Conservation (phyloP, 768 basidiomycete species). For the Mycena metata region DNA sequence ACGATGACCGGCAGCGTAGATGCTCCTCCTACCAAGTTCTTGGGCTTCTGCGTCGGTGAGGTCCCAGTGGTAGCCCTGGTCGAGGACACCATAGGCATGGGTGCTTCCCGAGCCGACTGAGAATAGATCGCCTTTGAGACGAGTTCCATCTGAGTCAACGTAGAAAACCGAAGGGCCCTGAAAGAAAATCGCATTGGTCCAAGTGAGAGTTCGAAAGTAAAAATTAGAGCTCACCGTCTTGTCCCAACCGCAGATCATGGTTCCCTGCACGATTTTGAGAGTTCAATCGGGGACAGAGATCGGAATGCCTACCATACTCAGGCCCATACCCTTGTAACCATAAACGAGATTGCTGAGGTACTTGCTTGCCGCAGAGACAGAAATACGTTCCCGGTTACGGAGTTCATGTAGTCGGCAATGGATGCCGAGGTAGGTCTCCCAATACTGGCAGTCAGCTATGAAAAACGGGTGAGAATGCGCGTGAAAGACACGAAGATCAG, state of each 20-base stretch:
- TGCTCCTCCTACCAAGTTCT: slow-evolving; percentile 92
- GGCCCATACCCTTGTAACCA: slow-evolving; percentile 98
- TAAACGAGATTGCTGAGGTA: slow-evolving; percentile 98
- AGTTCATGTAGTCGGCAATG: slow-evolving; percentile 98
- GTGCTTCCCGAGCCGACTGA: slow-evolving; percentile 99
- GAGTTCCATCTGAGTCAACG: slow-evolving; percentile 96
- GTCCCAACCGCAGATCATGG: slow-evolving; percentile 99
- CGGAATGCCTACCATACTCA: slow-evolving; percentile 89
- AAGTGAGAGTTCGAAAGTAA: neutral
- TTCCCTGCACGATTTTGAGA: slow-evolving; percentile 70
- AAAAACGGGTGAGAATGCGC: neutral
- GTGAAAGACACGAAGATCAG: slow-evolving; percentile 6
- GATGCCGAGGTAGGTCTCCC: slow-evolving; percentile 99
- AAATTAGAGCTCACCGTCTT: slow-evolving; percentile 78
- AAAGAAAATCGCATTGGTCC: slow-evolving; percentile 15
- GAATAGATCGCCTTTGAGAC: slow-evolving; percentile 97
- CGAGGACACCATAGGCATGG: slow-evolving; percentile 98
- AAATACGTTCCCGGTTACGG: slow-evolving; percentile 95
- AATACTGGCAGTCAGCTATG: slow-evolving; percentile 94
- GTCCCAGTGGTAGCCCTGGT: slow-evolving; percentile 96
- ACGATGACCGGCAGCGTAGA: slow-evolving; percentile 97
- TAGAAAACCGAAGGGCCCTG: slow-evolving; percentile 96
- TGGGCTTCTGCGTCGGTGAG: slow-evolving; percentile 93
- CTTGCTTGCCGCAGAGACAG: slow-evolving; percentile 99
- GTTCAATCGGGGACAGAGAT: slow-evolving; percentile 16